These are phyloP conservation scores for Erucastrum elatum DNA, from an alignment of 345 rosid genomes.

Conservation along the genomic window DNA sequence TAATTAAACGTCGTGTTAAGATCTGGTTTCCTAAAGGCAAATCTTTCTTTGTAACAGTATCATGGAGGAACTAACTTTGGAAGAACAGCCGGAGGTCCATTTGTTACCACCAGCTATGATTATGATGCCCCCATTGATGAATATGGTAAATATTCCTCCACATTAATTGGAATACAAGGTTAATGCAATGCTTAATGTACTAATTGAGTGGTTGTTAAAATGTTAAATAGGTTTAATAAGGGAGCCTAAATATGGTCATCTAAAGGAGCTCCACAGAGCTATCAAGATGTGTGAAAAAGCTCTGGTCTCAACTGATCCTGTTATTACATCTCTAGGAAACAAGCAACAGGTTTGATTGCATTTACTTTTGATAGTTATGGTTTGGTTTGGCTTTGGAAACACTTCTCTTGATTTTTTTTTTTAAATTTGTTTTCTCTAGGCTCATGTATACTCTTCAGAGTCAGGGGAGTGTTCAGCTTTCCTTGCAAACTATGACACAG, in stretches of 20 bases:
- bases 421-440: conserved; percentile 31
- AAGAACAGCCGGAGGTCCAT: conserved; percentile 98
- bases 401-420: background rate
- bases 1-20: background rate
- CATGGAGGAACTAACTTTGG: conserved; percentile 99
- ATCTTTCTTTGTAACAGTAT: conserved; percentile 54
- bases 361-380: background rate
- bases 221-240: conserved; percentile 72
- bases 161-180: conserved; percentile 30
- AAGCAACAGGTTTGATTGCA: conserved; percentile 68
- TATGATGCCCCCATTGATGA: conserved; percentile 97
- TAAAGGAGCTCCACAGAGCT: conserved; percentile 94
- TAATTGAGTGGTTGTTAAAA: conserved; percentile 22
- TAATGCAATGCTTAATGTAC: conserved; percentile 12
- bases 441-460: conserved; percentile 74
- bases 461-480: conserved; percentile 93
- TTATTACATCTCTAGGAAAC: conserved; percentile 76
- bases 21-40: background rate
- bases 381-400: conserved; percentile 8
- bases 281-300: conserved; percentile 92
- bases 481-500: conserved; percentile 87
- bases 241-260: conserved; percentile 94
- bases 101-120: conserved; percentile 95
- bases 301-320: conserved; percentile 79
- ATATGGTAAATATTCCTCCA: conserved; percentile 57